Base-by-base conservation (phyloP, 148 eudicot genomes). In the Diospyros kaki region DNA sequence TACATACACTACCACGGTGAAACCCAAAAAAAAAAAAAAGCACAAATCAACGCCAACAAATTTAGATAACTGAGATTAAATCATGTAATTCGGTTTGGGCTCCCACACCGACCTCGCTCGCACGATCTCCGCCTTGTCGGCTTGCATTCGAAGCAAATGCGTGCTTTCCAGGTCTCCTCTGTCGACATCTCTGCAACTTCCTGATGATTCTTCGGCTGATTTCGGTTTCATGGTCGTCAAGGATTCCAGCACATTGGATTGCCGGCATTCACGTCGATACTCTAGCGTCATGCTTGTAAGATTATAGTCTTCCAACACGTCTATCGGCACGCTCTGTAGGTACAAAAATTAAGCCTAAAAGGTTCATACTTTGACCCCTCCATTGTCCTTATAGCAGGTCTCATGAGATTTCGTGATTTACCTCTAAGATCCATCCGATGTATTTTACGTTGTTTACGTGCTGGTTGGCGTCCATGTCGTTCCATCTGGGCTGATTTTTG, bases 381-480 rank as follows among this genome's bases (percentile, higher is more conserved):
- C 11, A 9, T 53, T 53, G 56, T 53, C 12, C 0, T 53, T 53
- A 53, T 9, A 53, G 9, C 56, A 6, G 51, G 12, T 39, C 12
- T 39, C 40, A 17, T 42, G 55, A 1, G 6, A 0, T 13, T 6
- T 60, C 41, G 42, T 28, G 65, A 79, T 10, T 4, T 79, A 93
- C 98, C 93, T 93, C 98, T 71, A 90, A 76, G 68, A 93, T 84
- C 98, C 98, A 93, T 46, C 98, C 96, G 42, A 93, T 90, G 81
- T 93, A 93, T 73, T 93, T 93, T 38, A 93, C 95, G 65, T 93
- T 90, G 75, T 93, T 93, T 0, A 93, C 97, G 58, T 93, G 97
- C 58, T 86, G 93, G 74, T 93, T 93, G 45, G 89, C 93, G 81
- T 93, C 98, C 95, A 93, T 87, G 74, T 93, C 98, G 71, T 90